Percentiles rank a stretch among this genome's conserved stretches.
These are phyloP conservation scores for Pleurotus salmoneostramineus DNA, from an alignment of 768 basidiomycete genomes.

Conservation along the genomic window DNA sequence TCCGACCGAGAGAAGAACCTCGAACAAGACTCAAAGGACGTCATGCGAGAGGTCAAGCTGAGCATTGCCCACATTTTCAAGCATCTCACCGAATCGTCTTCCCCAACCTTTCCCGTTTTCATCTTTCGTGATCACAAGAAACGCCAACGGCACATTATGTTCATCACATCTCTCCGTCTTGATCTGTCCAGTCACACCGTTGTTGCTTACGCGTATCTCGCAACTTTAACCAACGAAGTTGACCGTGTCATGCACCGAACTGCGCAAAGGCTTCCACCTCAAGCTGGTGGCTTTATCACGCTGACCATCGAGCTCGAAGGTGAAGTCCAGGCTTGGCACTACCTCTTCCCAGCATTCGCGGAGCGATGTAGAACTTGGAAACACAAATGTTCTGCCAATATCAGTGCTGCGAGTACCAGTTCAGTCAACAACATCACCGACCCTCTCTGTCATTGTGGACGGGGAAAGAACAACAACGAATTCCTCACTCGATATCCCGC, in stretches of 20 bases:
- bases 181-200: slow-evolving; percentile 48
- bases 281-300: not conserved
- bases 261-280: not conserved
- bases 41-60: not conserved
- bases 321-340: slow-evolving; percentile 43
- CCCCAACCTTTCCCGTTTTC: slow-evolving; percentile 8
- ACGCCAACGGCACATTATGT: slow-evolving; percentile 34
- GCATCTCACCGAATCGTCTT: slow-evolving; percentile 8
- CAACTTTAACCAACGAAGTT: slow-evolving; percentile 25
- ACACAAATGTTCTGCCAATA: slow-evolving; percentile 45
- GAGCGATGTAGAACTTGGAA: slow-evolving; percentile 54
- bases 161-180: slow-evolving; percentile 40
- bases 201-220: slow-evolving; percentile 42
- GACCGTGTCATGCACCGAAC: slow-evolving; percentile 8
- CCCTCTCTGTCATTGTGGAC: slow-evolving; percentile 53
- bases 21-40: not conserved
- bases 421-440: slow-evolving; percentile 26
- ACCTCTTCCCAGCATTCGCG: slow-evolving; percentile 42
- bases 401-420: slow-evolving; percentile 22
- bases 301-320: slow-evolving; percentile 16
- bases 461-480: slow-evolving; percentile 37
- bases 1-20: slow-evolving; percentile 13
- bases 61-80: not conserved
- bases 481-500: slow-evolving; percentile 22
- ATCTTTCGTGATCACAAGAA: slow-evolving; percentile 6